Base-by-base conservation (phyloP, 2,329 filamentous ascomycete species). In the Boeremia exigua region DNA sequence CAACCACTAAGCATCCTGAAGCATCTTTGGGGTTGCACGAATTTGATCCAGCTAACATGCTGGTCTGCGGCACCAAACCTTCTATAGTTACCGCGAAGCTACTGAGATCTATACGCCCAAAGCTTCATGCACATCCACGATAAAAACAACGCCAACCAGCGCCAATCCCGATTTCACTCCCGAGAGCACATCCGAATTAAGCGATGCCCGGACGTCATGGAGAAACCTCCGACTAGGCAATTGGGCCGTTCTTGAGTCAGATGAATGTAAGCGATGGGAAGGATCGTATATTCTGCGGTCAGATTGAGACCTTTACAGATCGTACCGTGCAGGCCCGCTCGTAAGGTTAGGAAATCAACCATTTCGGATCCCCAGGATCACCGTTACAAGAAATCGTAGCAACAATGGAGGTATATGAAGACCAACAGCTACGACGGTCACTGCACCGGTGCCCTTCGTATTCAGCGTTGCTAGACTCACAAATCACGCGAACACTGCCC, bases 321-420 rank as follows among this genome's bases (percentile, higher is more conserved):
- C 39, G 28, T 25, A 46, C 30, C 36, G 17, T 37, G 39, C 19
- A 28, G 36, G 33, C 28, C 32, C 38, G 17, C 40, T 23, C 29
- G 29, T 15, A 19, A 25, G 34, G 25, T 15, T 25, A 23, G 36
- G 12, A 17, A 36, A 10, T 17, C 14, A 19, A 29, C 10, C 30
- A 38, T 38, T 28, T 56, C 53, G 47, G 53, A 42, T 56, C 53
- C 53, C 48, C 47, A 56, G 42, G 42, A 46, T 56, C 30, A 51
- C 53, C 53, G 53, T 51, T 25, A 25, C 27, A 30, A 38, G 8
- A 14, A 33, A 3, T 6, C 23, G 34, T n/a, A 32, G 25, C 37
- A 4, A 37, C 33, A n/a, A 23, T 38, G 14, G 15, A 47, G 15
- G 11, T 56, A 56, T 56, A 56, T 56, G 42, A 51, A 51, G 53